A percentile compares a stretch with the other conserved stretches of the same genome.
These are phyloP conservation scores for Heterobasidion annosum DNA, from an alignment of 1,284 basidiomycete genomes.

Conservation along the genomic window DNA sequence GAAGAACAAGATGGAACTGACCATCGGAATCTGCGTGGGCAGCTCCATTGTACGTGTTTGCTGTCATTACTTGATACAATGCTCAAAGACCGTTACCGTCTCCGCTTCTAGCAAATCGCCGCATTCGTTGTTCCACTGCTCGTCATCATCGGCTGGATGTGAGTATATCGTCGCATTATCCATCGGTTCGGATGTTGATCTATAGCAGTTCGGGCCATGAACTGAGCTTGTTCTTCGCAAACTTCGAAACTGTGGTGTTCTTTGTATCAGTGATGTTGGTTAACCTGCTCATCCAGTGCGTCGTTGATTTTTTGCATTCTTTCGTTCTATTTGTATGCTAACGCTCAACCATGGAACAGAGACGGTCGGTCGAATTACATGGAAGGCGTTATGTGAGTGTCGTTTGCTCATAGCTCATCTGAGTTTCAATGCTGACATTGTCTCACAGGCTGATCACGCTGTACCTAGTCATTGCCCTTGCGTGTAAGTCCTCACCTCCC, in stretches of 20 bases:
- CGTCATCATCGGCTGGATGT: slow-evolving; percentile 80
- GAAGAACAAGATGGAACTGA: slow-evolving; percentile 81
- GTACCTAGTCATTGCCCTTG: slow-evolving; percentile 22
- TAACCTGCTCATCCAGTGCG: slow-evolving; percentile 70
- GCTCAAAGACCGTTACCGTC: background rate
- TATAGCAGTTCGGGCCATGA: slow-evolving; percentile 35
- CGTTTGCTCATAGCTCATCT: slow-evolving; percentile 49
- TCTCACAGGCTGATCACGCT: slow-evolving; percentile 17
- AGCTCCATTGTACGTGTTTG: slow-evolving; percentile 63
- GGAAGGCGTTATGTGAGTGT: slow-evolving; percentile 73
- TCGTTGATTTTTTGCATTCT: slow-evolving; percentile 8
- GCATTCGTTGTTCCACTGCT: slow-evolving; percentile 81
- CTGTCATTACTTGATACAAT: background rate
- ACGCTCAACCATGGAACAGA: slow-evolving; percentile 21
- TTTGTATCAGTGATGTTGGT: slow-evolving; percentile 83
- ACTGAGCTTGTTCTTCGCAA: slow-evolving; percentile 77
- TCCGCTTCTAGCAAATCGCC: slow-evolving; percentile 66
- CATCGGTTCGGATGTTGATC: slow-evolving; percentile 1
- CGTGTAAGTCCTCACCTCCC: background rate
- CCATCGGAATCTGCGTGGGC: slow-evolving; percentile 86
- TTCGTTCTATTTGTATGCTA: background rate
- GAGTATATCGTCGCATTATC: slow-evolving; percentile 16
- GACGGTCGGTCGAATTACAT: slow-evolving; percentile 84
- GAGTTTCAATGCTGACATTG: slow-evolving; percentile 9
- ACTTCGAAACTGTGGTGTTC: slow-evolving; percentile 78